A percentile compares a stretch with the other conserved stretches of the same genome.
Conservation (phyloP, 2,329 filamentous ascomycete genomes). For the Akanthomyces muscarius region DNA sequence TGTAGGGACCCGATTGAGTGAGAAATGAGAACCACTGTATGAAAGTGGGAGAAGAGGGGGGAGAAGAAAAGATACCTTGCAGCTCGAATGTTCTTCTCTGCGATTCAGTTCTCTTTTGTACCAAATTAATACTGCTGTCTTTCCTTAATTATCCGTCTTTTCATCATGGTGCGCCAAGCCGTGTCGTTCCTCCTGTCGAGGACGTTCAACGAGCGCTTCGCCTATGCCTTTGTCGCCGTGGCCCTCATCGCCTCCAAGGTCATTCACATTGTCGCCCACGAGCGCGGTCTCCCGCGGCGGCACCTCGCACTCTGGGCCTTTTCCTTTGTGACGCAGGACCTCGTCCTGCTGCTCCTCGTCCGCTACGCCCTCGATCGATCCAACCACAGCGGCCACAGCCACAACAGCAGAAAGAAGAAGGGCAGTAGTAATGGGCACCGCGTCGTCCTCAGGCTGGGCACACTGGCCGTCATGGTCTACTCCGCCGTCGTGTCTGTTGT, state of each 20-base stretch:
- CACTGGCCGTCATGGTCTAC: not conserved
- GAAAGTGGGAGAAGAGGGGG: too few species aligned
- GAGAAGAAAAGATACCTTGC: too few species aligned
- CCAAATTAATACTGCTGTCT: too few species aligned
- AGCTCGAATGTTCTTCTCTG: too few species aligned
- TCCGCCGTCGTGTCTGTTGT: constrained; percentile 12
- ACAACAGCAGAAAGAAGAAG: not conserved
- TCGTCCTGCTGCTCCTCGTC: constrained; percentile 5
- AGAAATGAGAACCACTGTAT: too few species aligned
- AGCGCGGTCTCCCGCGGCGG: constrained; percentile 3
- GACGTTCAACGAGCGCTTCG: constrained; percentile 6
- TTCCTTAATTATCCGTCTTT: too few species aligned
- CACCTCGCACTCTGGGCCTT: constrained; percentile 14
- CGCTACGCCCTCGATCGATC: constrained; percentile 2
- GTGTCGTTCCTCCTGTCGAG: not conserved
- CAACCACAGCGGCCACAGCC: too few species aligned
- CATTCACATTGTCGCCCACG: constrained; percentile 9
- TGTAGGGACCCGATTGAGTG: too few species aligned
- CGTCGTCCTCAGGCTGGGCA: not conserved
- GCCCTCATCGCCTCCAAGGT: constrained; percentile 15
- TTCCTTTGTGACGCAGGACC: constrained; percentile 14
- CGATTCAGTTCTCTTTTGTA: too few species aligned
- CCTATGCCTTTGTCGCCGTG: constrained; percentile 15
- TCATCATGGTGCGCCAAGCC: not conserved
- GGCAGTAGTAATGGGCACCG: not conserved